Evolutionary conservation across 306 rosid genomes (phyloP).

Genomic region (Vigna angularis): DNA sequence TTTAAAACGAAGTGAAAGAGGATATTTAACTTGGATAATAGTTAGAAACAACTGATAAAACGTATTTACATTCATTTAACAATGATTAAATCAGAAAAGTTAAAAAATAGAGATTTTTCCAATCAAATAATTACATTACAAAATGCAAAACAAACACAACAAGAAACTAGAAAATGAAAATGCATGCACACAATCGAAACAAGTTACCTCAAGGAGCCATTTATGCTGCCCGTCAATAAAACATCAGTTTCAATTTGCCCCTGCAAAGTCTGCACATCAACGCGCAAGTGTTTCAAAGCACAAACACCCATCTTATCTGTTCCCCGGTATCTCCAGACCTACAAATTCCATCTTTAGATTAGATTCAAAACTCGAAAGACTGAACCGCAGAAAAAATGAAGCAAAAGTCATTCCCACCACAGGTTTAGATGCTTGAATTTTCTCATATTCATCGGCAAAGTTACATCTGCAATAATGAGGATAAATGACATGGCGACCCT

Average conservation of each 20-base stretch:
- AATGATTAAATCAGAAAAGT: background rate
- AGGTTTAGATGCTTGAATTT: constrained; percentile 70
- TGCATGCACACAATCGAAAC: background rate
- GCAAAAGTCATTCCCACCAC: constrained; percentile 47
- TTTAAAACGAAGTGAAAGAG: background rate
- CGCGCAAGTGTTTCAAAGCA: constrained; percentile 69
- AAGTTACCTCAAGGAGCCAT: constrained; percentile 74
- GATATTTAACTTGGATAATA: background rate
- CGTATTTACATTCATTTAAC: background rate
- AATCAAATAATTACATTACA: background rate
- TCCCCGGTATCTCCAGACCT: constrained; percentile 83
- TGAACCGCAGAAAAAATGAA: background rate
- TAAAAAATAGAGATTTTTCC: constrained; percentile 5
- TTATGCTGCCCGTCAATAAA: constrained; percentile 62
- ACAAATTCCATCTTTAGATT: constrained; percentile 37
- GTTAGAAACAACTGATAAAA: constrained; percentile 5
- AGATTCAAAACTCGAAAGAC: background rate
- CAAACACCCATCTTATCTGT: constrained; percentile 58
- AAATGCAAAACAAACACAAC: constrained; percentile 24
- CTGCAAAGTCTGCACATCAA: constrained; percentile 61
- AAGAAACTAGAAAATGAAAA: background rate
- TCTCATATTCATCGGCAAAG: constrained; percentile 72
- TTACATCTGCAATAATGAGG: constrained; percentile 56
- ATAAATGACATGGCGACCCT: constrained; percentile 61
- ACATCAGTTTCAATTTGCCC: constrained; percentile 67